Base-by-base conservation (phyloP, 805 yeast genomes). In the Candida cerambycidarum region DNA sequence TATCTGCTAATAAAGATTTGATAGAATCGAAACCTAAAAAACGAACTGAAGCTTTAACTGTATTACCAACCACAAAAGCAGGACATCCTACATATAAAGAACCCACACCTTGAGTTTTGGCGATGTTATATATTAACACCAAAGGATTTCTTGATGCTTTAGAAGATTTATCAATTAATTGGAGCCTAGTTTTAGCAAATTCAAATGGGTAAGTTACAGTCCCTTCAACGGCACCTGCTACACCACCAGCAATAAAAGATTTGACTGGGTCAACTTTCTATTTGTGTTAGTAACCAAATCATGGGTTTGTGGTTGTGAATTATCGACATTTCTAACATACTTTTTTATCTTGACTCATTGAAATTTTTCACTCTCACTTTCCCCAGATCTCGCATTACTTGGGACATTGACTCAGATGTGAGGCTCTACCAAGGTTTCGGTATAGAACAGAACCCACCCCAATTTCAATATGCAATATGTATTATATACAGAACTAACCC, bases 151-250 rank as follows among this genome's bases (percentile, higher is more conserved):
- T 73, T 2, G 95, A 82, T 11, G 80, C 75, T 41, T 66, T 80
- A 11, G 83, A 67, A 0, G 79, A 56, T 58, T 83, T 84, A 53
- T 80, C 84, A 25, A 82, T 81, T 43, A 92, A 74, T 67, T 92
- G 99, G 34, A 93, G 71, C 48, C 98, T 73, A 3, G 99, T 92
- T 60, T 92, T 92, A 35, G 98, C 96, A 68, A 90, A 92, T 63
- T 92, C 99, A 63, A 93, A 93, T 2, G 99, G 99, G 62, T 89
- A 92, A 0, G 98, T 92, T 35, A 87, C 75, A 30, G 80, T 80
- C 25, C 97, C 97, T 67, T 92, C 99, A 24, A 90, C 82, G 18
- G 96, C 98, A 44, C 98, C 99, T 0, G 98, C 99, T 0, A 86
- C 75, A 41, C 97, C 97, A 43, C 99, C 99, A 5, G 97, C 98